A percentile compares a stretch with the other conserved stretches of the same genome.
These are phyloP conservation scores for Oryza coarctata DNA, from an alignment of 176 grass and related monocot genomes.

Conservation along the genomic window DNA sequence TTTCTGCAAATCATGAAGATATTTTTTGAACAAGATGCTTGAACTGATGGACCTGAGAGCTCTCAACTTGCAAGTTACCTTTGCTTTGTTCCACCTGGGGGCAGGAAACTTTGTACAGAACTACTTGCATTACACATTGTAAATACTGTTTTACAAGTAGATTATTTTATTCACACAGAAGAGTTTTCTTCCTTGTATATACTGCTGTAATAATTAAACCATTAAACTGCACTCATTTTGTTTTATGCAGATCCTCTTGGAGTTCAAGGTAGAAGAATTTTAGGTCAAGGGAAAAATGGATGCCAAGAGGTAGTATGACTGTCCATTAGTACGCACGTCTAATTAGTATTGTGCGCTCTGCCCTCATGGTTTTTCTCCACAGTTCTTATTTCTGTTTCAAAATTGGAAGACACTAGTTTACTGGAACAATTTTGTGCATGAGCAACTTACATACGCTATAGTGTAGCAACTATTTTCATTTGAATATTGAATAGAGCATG, in stretches of 20 bases:
- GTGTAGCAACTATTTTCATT: not conserved
- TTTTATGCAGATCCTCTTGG: slow-evolving; percentile 83
- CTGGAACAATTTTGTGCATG: not conserved
- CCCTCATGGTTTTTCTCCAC: not conserved
- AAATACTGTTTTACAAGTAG: not conserved
- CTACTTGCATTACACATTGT: not conserved
- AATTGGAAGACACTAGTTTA: not conserved
- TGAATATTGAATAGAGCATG: not conserved
- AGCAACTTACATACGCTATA: not conserved
- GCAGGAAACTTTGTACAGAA: not conserved
- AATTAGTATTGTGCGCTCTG: not conserved
- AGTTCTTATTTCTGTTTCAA: not conserved
- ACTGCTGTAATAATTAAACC: not conserved
- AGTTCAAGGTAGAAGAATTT: slow-evolving; percentile 84
- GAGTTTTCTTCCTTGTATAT: not conserved
- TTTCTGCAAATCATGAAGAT: not conserved
- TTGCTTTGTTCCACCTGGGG: not conserved
- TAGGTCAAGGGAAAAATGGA: slow-evolving; percentile 54
- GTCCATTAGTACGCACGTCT: not conserved
- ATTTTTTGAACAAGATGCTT: slow-evolving; percentile 8
- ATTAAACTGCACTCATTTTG: slow-evolving; percentile 17
- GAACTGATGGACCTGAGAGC: not conserved
- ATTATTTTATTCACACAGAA: not conserved
- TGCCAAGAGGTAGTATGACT: slow-evolving; percentile 66
- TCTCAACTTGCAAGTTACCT: not conserved